Evolutionary conservation across 805 yeast species (phyloP).

Genomic region (Tetrapisispora taiwanensis): DNA sequence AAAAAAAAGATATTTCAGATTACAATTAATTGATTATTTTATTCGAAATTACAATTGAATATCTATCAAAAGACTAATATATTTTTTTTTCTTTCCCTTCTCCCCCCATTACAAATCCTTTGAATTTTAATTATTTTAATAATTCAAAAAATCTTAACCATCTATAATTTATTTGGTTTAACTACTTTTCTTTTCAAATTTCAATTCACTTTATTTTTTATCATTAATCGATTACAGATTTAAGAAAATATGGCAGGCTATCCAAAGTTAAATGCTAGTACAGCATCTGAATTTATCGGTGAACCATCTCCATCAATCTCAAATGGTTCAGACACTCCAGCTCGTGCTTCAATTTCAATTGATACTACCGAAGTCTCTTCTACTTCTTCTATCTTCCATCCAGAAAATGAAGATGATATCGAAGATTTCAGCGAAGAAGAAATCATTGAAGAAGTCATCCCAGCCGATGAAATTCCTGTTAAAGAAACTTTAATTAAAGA

Average conservation of each 20-base stretch:
- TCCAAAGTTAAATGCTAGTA: constrained; percentile 3
- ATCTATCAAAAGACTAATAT: too few relatives aligned
- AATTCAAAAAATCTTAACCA: constrained; percentile 1
- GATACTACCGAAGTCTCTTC: neutral
- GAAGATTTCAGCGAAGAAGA: constrained; percentile 4
- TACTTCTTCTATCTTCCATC: neutral
- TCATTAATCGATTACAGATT: too few relatives aligned
- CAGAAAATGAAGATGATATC: constrained; percentile 3
- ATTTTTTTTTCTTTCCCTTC: neutral
- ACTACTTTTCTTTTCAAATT: constrained; percentile 1
- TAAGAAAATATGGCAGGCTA: constrained; percentile 1
- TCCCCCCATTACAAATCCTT: neutral
- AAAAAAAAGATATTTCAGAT: too few relatives aligned
- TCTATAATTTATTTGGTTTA: neutral
- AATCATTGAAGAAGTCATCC: constrained; percentile 2
- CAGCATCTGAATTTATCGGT: constrained; percentile 6
- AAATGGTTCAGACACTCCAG: neutral
- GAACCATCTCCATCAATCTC: neutral
- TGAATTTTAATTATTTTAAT: neutral
- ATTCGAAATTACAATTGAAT: neutral
- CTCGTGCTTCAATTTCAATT: neutral
- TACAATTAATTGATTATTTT: too few relatives aligned
- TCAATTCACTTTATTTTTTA: neutral
- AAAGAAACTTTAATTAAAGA: neutral
- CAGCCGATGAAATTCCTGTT: neutral